Conservation (phyloP, 31 red algal genomes). For the Asparagopsis taxiformis region DNA sequence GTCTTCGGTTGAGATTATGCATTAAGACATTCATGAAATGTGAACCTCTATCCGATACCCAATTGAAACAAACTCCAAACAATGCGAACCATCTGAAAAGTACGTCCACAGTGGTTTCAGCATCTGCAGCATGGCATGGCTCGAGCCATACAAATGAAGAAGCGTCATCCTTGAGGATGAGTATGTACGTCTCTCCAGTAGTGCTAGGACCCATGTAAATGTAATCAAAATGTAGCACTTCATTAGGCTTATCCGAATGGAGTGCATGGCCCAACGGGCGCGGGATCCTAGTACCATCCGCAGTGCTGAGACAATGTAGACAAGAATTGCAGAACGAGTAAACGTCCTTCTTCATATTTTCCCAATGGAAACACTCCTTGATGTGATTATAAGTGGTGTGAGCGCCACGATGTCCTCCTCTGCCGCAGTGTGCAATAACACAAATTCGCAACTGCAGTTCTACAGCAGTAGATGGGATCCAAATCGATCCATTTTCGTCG, state of each 20-base stretch:
- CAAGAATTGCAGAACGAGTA: neutral
- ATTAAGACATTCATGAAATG: constrained; percentile 19
- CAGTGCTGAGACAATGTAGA: neutral
- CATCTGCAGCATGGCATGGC: neutral
- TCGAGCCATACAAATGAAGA: neutral
- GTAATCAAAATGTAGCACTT: constrained; percentile 9
- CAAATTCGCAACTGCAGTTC: constrained; percentile 16
- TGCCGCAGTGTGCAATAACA: constrained; percentile 23
- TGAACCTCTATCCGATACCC: neutral
- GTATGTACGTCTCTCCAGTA: neutral
- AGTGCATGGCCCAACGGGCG: constrained; percentile 3
- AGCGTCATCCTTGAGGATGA: constrained; percentile 4
- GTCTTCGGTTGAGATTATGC: neutral
- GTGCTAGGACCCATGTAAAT: neutral
- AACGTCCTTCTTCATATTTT: neutral
- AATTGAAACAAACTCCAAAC: neutral
- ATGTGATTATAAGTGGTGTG: too few species aligned
- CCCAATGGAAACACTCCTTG: constrained; percentile 1
- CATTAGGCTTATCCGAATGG: constrained; percentile 4
- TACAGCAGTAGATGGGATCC: neutral
- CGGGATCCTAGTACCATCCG: neutral
- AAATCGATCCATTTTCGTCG: too few species aligned
- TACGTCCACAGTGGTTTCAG: neutral
- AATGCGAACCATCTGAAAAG: neutral
- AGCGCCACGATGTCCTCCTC: constrained; percentile 11